Evolutionary conservation across 805 yeast species (phyloP).

Genomic region (Novakomyces olei): DNA sequence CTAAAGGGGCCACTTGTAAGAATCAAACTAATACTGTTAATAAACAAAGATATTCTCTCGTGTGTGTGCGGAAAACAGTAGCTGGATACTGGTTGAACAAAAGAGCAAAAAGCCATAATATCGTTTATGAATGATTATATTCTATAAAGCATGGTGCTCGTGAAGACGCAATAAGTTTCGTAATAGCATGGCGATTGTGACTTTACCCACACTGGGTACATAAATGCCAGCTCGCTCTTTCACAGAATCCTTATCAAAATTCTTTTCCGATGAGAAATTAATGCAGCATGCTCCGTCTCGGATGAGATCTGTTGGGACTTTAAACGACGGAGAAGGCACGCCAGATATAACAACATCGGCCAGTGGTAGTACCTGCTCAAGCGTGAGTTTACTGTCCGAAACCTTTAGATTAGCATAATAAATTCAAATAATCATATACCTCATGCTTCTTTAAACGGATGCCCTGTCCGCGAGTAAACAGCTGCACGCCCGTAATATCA

Average conservation of each 20-base stretch:
- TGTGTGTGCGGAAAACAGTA: too few relatives aligned
- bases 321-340: slow-evolving; percentile 65
- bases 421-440: too few relatives aligned
- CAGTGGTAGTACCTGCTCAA: slow-evolving; percentile 42
- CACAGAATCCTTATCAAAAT: slow-evolving; percentile 53
- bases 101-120: too few relatives aligned
- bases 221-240: slow-evolving; percentile 73
- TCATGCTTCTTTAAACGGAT: slow-evolving; percentile 60
- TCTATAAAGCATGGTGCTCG: slow-evolving; percentile 29
- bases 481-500: slow-evolving; percentile 69
- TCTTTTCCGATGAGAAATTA: slow-evolving; percentile 25
- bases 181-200: slow-evolving; percentile 81
- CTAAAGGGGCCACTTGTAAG: too few relatives aligned
- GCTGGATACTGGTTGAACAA: too few relatives aligned
- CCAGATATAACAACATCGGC: slow-evolving; percentile 94
- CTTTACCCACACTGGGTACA: slow-evolving; percentile 91
- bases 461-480: slow-evolving; percentile 86
- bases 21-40: too few relatives aligned
- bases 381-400: slow-evolving; percentile 27
- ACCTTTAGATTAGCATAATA: too few relatives aligned
- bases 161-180: slow-evolving; percentile 70
- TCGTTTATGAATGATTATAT: too few relatives aligned
- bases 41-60: too few relatives aligned
- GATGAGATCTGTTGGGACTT: slow-evolving; percentile 62
- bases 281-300: slow-evolving; percentile 77